Percentiles rank a stretch among this genome's conserved stretches.
Conservation (phyloP, 1,284 basidiomycete species). For the Tylopilus sp. region DNA sequence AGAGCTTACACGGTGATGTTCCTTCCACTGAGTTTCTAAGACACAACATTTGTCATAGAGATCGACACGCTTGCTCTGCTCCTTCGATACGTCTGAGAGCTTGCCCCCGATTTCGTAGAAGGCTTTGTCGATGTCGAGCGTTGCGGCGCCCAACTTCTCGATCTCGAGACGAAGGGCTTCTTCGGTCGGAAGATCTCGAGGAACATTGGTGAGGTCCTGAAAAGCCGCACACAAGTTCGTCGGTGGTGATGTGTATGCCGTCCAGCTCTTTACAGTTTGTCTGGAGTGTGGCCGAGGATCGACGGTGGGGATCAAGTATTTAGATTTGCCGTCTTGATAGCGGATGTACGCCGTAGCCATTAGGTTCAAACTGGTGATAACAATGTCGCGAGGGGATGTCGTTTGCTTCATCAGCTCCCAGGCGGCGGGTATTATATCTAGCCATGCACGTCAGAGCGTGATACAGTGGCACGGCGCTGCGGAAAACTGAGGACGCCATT, state of each 20-base stretch:
- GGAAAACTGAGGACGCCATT: neutral
- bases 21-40: constrained; percentile 26
- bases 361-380: neutral
- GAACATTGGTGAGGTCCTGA: constrained; percentile 5
- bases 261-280: neutral
- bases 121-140: constrained; percentile 29
- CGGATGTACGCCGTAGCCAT: constrained; percentile 25
- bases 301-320: neutral
- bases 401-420: neutral
- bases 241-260: neutral
- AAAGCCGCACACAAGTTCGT: neutral
- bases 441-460: constrained; percentile 1
- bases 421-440: constrained; percentile 22
- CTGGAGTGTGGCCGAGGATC: neutral
- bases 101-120: constrained; percentile 22
- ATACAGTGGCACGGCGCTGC: neutral
- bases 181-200: constrained; percentile 22
- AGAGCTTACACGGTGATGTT: constrained; percentile 23
- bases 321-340: constrained; percentile 1
- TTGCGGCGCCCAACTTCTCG: constrained; percentile 21
- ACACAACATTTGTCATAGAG: constrained; percentile 22
- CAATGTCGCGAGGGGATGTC: neutral
- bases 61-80: constrained; percentile 18
- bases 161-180: constrained; percentile 28
- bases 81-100: neutral